Evolutionary conservation across 495 filamentous ascomycete species (phyloP), one percentile per base, ranked within the genome.

Genomic region (Daldinia caldariorum): DNA sequence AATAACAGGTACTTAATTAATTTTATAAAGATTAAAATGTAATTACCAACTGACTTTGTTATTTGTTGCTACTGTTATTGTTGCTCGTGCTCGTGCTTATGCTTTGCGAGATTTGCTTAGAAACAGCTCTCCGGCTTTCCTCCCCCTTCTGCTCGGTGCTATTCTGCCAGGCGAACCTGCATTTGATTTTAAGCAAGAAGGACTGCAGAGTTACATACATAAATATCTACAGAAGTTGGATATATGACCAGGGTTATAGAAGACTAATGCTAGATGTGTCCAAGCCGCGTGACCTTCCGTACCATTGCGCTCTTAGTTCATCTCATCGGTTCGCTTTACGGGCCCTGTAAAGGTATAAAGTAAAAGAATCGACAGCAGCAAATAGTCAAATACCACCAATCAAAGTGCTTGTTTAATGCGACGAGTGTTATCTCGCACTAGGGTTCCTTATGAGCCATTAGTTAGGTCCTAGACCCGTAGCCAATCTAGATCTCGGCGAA

Each of bases 361-460:
- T 83, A 74, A 83, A 81, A 78, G 66, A 81, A 82, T 83, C 76
- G 76, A 77, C 78, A 81, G 69, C 78, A 79, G 61, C 67, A 79
- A 79, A 77, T 72, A 69, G 65, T 61, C 22, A 56, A 53, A 59
- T 41, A 58, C 69, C 49, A 70, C 81, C 79, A 83, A 83, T 81
- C 74, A 80, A 31, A 64, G 35, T 14, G 3, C 55, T 41, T 29
- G 38, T 63, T 61, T 64, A 60, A 66, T 55, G 58, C 37, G 43
- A 64, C 22, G 16, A 58, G 59, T 64, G 67, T 80, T 81, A 82
- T 81, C 81, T 79, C 63, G 53, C 63, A 57, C 75, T 62, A 73
- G 72, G 59, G 29, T 37, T 54, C 39, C 41, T 55, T 61, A 38
- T 54, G 54, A 74, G 66, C 65, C 65, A 65, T 62, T 72, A 72